These are phyloP conservation scores for Neopestalotiopsis rosae DNA, from an alignment of 2,329 filamentous ascomycete genomes.

Conservation along the genomic window DNA sequence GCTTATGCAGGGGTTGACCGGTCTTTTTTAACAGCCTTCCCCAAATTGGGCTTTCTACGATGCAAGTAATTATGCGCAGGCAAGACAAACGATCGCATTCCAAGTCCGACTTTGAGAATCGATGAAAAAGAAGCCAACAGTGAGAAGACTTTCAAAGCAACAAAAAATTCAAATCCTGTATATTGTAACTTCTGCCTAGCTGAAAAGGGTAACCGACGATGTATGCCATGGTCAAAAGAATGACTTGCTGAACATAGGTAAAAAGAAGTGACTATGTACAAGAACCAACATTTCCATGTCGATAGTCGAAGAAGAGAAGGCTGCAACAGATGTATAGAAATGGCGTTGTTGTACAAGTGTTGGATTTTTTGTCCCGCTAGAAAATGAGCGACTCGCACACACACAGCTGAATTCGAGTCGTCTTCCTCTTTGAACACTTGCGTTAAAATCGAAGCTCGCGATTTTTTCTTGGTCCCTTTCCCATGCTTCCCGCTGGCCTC, in stretches of 20 bases:
- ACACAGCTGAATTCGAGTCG: not conserved
- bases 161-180: slow-evolving; percentile 12
- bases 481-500: not conserved
- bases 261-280: slow-evolving; percentile 16
- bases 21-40: not conserved
- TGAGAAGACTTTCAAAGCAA: not conserved
- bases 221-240: slow-evolving; percentile 8
- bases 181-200: slow-evolving; percentile 14
- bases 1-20: not conserved
- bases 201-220: slow-evolving; percentile 1
- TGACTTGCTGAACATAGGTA: slow-evolving; percentile 4
- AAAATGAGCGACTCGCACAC: slow-evolving; percentile 9
- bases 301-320: slow-evolving; percentile 14
- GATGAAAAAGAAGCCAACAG: not conserved
- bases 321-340: slow-evolving; percentile 5
- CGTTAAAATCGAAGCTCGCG: not conserved
- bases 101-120: not conserved
- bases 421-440: slow-evolving; percentile 1
- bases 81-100: not conserved
- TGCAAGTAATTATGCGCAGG: not conserved
- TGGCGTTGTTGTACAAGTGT: slow-evolving; percentile 14
- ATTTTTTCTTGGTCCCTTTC: not conserved
- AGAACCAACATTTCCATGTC: slow-evolving; percentile 7
- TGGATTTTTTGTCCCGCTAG: not conserved
- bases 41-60: not conserved